These are phyloP conservation scores for Blastobotrys parvus DNA, from an alignment of 805 yeast species.

Conservation along the genomic window DNA sequence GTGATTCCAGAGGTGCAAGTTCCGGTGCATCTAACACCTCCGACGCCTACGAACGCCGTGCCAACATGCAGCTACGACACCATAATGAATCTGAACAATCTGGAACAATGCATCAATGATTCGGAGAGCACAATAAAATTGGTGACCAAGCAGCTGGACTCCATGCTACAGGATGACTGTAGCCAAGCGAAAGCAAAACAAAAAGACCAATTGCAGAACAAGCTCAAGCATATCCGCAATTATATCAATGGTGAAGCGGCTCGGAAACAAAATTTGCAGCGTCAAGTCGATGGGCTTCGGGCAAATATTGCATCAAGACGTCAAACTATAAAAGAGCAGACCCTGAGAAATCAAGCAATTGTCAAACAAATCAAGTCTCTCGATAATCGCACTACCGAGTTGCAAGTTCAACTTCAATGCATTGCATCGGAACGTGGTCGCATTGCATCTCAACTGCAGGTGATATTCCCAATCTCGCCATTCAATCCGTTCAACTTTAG, in stretches of 20 bases:
- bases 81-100: conserved; percentile 23
- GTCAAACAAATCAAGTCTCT: neutral
- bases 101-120: conserved; percentile 25
- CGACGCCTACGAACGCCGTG: neutral
- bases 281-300: conserved; percentile 8
- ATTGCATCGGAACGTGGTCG: conserved; percentile 19
- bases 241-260: conserved; percentile 3
- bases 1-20: neutral
- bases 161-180: conserved; percentile 7
- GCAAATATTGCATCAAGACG: conserved; percentile 8
- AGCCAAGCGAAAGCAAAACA: conserved; percentile 1
- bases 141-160: conserved; percentile 14
- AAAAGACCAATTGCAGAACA: conserved; percentile 6
- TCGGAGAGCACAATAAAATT: conserved; percentile 16
- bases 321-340: conserved; percentile 1
- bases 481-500: conserved; percentile 21
- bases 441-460: conserved; percentile 22
- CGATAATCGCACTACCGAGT: neutral
- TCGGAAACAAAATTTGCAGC: conserved; percentile 4
- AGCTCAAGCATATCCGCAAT: neutral
- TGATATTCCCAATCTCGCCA: conserved; percentile 15
- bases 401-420: neutral
- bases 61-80: conserved; percentile 18
- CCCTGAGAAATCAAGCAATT: neutral
- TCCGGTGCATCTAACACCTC: neutral